Evolutionary conservation across 75 land plant genomes (phyloP).

Genomic region (Selaginella tamariscina): DNA sequence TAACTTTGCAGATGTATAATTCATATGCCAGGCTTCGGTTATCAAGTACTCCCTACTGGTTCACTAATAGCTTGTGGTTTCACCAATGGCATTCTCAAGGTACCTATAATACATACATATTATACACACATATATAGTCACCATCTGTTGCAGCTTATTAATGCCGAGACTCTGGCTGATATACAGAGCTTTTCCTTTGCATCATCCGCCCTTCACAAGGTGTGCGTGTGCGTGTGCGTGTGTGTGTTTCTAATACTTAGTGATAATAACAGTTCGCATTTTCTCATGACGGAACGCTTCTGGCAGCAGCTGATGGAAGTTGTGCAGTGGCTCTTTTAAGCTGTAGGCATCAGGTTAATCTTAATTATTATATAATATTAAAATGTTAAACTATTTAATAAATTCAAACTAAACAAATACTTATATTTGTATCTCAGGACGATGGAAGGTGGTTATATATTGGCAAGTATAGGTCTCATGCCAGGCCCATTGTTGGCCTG

Average conservation of each 20-base stretch:
- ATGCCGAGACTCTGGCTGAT: conserved; percentile 15
- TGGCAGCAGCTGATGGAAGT: conserved; percentile 23
- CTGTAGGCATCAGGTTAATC: conserved; percentile 4
- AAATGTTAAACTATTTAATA: background rate
- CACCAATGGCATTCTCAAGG: conserved; percentile 24
- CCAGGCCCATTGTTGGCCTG: conserved; percentile 17
- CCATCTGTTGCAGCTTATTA: conserved; percentile 16
- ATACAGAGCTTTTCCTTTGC: conserved; percentile 24
- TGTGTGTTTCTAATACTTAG: background rate
- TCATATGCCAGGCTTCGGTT: conserved; percentile 9
- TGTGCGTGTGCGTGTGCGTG: background rate
- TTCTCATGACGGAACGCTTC: conserved; percentile 15
- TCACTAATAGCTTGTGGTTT: conserved; percentile 21
- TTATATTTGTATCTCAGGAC: background rate
- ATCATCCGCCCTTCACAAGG: conserved; percentile 16
- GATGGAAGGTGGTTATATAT: conserved; percentile 21
- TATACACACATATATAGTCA: too few species aligned
- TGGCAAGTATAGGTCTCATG: conserved; percentile 29
- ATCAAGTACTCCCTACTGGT: conserved; percentile 19
- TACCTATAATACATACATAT: too few species aligned
- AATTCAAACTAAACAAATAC: too few species aligned
- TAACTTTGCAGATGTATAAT: background rate
- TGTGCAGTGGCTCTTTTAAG: conserved; percentile 18
- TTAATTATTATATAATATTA: background rate
- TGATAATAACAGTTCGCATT: conserved; percentile 19